These are phyloP conservation scores for Starmerella geochares DNA, from an alignment of 805 yeast genomes.

Conservation along the genomic window DNA sequence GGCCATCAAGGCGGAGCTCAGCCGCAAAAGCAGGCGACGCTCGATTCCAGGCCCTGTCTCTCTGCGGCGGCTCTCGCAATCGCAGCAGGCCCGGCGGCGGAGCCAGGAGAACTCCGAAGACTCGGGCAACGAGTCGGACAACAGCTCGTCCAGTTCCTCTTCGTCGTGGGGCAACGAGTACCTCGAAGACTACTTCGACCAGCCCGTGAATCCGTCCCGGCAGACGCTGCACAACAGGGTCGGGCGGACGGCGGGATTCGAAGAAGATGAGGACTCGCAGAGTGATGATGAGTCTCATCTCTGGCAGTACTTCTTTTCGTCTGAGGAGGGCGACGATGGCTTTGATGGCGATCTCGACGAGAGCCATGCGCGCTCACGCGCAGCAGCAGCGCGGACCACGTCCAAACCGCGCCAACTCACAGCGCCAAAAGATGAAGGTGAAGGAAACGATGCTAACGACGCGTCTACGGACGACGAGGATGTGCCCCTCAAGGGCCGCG, in stretches of 20 bases:
- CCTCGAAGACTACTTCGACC: constrained; percentile 22
- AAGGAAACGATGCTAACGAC: neutral
- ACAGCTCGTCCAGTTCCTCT: constrained; percentile 21
- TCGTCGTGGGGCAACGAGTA: constrained; percentile 26
- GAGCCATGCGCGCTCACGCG: too few species aligned
- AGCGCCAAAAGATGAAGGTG: neutral
- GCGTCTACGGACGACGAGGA: constrained; percentile 17
- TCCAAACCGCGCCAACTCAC: neutral
- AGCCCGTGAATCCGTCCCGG: constrained; percentile 5
- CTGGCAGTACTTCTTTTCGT: constrained; percentile 62
- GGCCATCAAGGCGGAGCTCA: constrained; percentile 31
- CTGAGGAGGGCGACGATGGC: constrained; percentile 31
- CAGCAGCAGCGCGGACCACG: too few species aligned
- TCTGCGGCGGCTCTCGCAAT: constrained; percentile 17
- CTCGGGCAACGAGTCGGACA: constrained; percentile 25
- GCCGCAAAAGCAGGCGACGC: neutral
- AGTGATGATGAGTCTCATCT: constrained; percentile 52
- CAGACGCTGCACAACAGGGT: neutral
- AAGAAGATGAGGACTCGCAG: constrained; percentile 11
- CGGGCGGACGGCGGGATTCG: constrained; percentile 7
- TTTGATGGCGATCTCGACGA: constrained; percentile 23
- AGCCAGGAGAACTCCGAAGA: constrained; percentile 24
- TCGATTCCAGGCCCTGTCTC: constrained; percentile 18
- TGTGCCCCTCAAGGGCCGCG: constrained; percentile 18
- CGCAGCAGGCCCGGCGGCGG: constrained; percentile 6